Evolutionary conservation across 768 basidiomycete species (phyloP), one percentile per base, ranked within the genome.

Genomic region (Sporobolomyces pararoseus): DNA sequence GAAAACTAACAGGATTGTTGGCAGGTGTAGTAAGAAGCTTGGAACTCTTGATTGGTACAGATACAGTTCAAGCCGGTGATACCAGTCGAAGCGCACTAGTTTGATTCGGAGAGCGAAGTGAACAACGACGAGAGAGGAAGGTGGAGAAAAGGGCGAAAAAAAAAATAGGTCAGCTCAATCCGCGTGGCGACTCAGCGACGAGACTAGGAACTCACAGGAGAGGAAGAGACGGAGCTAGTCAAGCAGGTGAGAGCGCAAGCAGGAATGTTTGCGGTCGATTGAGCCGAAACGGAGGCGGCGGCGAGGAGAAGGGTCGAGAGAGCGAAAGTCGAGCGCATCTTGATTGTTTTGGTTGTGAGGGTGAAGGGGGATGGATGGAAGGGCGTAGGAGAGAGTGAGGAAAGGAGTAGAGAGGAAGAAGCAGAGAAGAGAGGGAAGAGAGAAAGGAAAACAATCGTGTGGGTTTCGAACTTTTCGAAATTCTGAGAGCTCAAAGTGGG

Each of bases 21-120:
- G 63, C 68, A 70, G 12, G 51, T 16, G 63, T 49, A 70, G 58
- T 65, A 70, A 12, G 68, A 39, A 47, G 58, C 55, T 57, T 70
- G 68, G 63, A 70, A 70, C 44, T 34, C 10, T 34, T 49, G 44
- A 46, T 61, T 61, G 17, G 42, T 34, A 25, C 57, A 65, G 42
- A 64, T 70, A 58, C 68, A 70, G 63, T 61, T 61, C 31, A 61
- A 25, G 2, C 46, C 46, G 14, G 59, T 47, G 46, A 61, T 61
- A 35, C 59, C 59, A 17, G 59, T 59, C 42, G 58, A 59, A 31
- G 58, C 58, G 25, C 58, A 59, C 58, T 59, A 42, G 7, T 21
- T 17, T 14, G 29, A 27, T 19, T 25, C 37, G 29, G 49, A 37
- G 21, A 37, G 35, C 16, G n/a, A 52, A 37, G 51, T 53, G 19